phyloP scores from a whole-genome alignment of 192 early-diverging fungal genomes.

The Linderina pennispora region DNA sequence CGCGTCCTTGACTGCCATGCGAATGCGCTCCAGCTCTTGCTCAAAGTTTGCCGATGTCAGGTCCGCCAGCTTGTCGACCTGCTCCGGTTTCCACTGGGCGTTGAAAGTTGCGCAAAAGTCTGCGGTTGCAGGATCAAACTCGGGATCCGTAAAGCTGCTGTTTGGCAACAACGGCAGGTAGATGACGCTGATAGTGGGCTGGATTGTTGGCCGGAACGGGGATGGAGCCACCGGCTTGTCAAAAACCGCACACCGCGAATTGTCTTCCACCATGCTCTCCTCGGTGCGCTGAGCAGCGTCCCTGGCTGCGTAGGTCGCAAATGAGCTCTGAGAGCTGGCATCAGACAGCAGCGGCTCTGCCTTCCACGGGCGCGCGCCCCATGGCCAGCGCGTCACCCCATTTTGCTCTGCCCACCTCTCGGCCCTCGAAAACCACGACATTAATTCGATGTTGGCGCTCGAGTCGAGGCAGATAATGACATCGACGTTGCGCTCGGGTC shows the following conservation, averaged over 20 bases:
- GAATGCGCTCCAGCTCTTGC: constrained; percentile 50
- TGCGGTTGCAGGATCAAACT: constrained; percentile 59
- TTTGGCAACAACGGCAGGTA: constrained; percentile 67
- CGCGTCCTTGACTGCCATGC: constrained; percentile 31
- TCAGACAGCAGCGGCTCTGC: constrained; percentile 30
- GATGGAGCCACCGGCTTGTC: constrained; percentile 27
- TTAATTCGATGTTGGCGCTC: constrained; percentile 63
- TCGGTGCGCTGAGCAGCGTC: constrained; percentile 13
- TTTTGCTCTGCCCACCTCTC: constrained; percentile 56
- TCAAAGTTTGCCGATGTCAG: constrained; percentile 52
- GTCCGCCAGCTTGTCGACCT: constrained; percentile 55
- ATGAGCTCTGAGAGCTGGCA: neutral
- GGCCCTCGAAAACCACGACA: constrained; percentile 59
- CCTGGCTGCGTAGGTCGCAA: constrained; percentile 1
- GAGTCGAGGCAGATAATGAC: constrained; percentile 68
- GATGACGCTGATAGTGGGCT: constrained; percentile 36
- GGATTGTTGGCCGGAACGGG: constrained; percentile 3
- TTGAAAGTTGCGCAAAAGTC: constrained; percentile 65
- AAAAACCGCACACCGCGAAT: constrained; percentile 49
- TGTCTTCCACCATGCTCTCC: constrained; percentile 14
- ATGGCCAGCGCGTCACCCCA: constrained; percentile 58
- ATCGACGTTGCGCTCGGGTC: constrained; percentile 62
- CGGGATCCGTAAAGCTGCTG: constrained; percentile 41
- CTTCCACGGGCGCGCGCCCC: constrained; percentile 50
- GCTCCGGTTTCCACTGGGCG: constrained; percentile 59